Base-by-base conservation (phyloP, 257 asterid genomes). In the Salvia rosmarinus region DNA sequence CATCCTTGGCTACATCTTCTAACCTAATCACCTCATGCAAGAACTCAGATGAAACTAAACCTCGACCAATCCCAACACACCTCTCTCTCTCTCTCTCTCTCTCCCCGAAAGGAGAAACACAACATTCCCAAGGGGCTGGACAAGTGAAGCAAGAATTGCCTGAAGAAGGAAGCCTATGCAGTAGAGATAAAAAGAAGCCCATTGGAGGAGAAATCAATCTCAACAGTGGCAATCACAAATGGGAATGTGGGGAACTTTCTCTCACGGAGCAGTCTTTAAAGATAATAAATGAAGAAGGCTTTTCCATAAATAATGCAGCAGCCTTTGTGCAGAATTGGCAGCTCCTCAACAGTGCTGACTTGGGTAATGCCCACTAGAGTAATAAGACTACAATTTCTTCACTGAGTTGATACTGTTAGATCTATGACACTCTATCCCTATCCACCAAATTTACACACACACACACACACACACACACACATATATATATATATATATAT, bases 1-100 rank as follows among this genome's bases (percentile, higher is more conserved):
- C 97, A 91, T 91, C 95, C 97, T 88, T 91, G 97, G 97, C 97
- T 91, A 80, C 74, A 79, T 72, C 80, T 73, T 81, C 6, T 64
- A 19, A 70, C 90, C 90, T 80, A 78, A 42, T 82, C 74, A 62
- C 77, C 82, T 75, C 96, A 85, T 87, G 97, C 92, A 85, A 87
- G 92, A 85, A 83, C 72, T 71, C 23, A 47, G 83, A 86, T 87
- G 89, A 86, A 25, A 63, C 20, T 35, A 55, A 44, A 16, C 64
- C 30, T n/a, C 74, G 7, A 43, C 67, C 78, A 73, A 73, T 63
- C 47, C 19, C 5, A 54, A 11, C 34, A 19, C 25, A 8, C 17
- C 50, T 14, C 46, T 62, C n/a, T n/a, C n/a, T n/a, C 28, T 47
- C 64, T 57, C 43, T 34, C 46, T 37, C 67, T 60, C 66, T 35